Evolutionary conservation across 2,329 filamentous ascomycete species (phyloP).

Genomic region (Colletotrichum kahawae): DNA sequence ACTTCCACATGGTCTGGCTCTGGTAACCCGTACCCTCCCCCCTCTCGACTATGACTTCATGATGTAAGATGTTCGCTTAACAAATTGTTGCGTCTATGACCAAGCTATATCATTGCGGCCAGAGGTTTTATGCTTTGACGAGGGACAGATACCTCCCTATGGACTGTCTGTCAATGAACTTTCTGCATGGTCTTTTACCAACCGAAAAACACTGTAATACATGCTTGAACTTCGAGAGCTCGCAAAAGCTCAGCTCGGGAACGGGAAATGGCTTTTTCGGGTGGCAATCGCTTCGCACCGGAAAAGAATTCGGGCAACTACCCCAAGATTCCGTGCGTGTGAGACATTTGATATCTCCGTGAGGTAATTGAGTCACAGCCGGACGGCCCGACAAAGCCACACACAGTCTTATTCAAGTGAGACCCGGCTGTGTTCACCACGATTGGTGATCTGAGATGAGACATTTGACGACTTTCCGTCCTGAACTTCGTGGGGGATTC

Average conservation of each 20-base stretch:
- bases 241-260: neutral
- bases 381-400: neutral
- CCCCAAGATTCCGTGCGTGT: neutral
- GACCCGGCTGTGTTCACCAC: neutral
- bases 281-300: neutral
- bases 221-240: neutral
- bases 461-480: neutral
- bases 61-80: neutral
- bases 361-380: neutral
- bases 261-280: neutral
- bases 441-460: neutral
- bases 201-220: neutral
- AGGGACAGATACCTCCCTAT: neutral
- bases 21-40: neutral
- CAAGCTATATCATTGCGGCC: neutral
- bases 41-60: neutral
- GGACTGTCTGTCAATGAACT: neutral
- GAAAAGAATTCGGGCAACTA: neutral
- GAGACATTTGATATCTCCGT: neutral
- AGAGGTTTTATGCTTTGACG: neutral
- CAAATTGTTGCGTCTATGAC: neutral
- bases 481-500: neutral
- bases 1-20: neutral
- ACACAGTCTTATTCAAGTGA: neutral
- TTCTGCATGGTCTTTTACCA: neutral